Conservation (phyloP, 73 alveolate genomes). For the Uronychia binucleata region DNA sequence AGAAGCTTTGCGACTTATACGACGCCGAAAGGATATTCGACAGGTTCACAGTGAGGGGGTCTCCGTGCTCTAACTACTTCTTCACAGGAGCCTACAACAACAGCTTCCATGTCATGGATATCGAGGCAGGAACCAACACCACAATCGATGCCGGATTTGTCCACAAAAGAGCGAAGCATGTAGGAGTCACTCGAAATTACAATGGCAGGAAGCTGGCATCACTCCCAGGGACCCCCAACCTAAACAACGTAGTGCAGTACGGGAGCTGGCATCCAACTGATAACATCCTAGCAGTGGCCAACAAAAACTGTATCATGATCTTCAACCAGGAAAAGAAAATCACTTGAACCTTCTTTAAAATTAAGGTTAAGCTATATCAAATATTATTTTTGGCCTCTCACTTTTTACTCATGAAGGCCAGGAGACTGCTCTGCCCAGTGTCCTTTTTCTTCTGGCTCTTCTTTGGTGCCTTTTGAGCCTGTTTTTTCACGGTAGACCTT, state of each 20-base stretch:
- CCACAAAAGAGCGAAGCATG: constrained; percentile 49
- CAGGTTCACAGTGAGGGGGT: constrained; percentile 48
- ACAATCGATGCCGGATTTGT: constrained; percentile 39
- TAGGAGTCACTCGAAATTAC: constrained; percentile 7
- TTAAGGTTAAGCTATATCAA: background rate
- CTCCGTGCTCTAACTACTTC: constrained; percentile 36
- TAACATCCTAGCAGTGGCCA: constrained; percentile 51
- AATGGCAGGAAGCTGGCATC: background rate
- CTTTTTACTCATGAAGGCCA: background rate
- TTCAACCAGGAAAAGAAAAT: constrained; percentile 1
- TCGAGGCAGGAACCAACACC: constrained; percentile 17
- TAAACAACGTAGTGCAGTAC: background rate
- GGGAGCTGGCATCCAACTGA: constrained; percentile 63
- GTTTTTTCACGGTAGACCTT: background rate
- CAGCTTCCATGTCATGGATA: constrained; percentile 51
- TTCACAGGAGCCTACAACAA: constrained; percentile 56
- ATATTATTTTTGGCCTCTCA: background rate
- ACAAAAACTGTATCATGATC: constrained; percentile 24
- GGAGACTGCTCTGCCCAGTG: background rate
- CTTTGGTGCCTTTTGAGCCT: too few relatives aligned
- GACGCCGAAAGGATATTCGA: constrained; percentile 79
- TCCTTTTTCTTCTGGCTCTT: background rate
- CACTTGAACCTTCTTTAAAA: background rate
- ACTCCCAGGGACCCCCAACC: constrained; percentile 1
- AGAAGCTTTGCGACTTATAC: constrained; percentile 76